These are phyloP conservation scores for Lenzites betulinus DNA, from an alignment of 768 basidiomycete species.

Conservation along the genomic window DNA sequence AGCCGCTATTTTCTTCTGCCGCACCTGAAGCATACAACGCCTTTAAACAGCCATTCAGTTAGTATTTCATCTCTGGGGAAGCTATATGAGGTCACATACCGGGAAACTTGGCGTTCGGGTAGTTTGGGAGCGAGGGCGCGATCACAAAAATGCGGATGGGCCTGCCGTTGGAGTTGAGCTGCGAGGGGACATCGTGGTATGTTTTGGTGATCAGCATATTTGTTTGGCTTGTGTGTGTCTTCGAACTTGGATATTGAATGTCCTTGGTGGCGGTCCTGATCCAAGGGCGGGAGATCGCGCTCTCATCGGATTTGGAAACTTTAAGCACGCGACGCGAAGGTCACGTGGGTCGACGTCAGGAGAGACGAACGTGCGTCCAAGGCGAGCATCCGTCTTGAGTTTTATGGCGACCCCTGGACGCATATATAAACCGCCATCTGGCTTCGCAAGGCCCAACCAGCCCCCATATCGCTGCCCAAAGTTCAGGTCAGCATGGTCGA, in stretches of 20 bases:
- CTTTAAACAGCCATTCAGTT: no score
- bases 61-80: no score
- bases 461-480: not conserved
- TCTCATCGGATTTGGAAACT: not conserved
- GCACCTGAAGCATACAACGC: conserved; percentile 82
- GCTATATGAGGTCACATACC: conserved; percentile 41
- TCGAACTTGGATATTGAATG: not conserved
- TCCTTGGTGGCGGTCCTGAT: not conserved
- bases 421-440: conserved; percentile 1
- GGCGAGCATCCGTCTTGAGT: not conserved
- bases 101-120: conserved; percentile 91
- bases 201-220: conserved; percentile 84
- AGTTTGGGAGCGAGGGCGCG: conserved; percentile 74
- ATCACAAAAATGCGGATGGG: conserved; percentile 84
- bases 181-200: conserved; percentile 74
- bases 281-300: not conserved
- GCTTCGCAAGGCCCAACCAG: not conserved
- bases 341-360: conserved; percentile 8
- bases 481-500: conserved; percentile 25
- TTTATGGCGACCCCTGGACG: conserved; percentile 3
- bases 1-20: not conserved
- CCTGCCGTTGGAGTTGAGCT: conserved; percentile 56
- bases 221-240: not conserved
- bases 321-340: conserved; percentile 8
- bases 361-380: conserved; percentile 28